These are phyloP conservation scores for Starmerella bombi DNA, from an alignment of 805 yeast genomes.

Conservation along the genomic window DNA sequence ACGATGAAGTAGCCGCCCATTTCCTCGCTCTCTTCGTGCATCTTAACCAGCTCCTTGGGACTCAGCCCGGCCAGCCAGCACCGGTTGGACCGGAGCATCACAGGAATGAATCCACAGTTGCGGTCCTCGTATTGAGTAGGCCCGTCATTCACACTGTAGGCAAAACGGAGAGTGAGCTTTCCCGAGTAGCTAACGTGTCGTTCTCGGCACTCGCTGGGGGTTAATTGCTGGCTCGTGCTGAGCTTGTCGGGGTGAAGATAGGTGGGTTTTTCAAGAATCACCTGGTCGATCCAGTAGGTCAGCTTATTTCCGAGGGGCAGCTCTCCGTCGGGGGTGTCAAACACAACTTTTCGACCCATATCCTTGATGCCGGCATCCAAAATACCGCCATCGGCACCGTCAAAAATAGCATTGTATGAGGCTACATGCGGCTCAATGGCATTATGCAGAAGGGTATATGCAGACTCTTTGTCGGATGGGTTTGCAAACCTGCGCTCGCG, in stretches of 20 bases:
- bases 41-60: constrained; percentile 65
- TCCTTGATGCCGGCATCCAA: constrained; percentile 76
- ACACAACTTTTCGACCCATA: constrained; percentile 73
- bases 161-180: constrained; percentile 59
- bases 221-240: constrained; percentile 62
- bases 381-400: constrained; percentile 74
- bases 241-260: constrained; percentile 59
- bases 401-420: constrained; percentile 88
- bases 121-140: constrained; percentile 66
- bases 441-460: constrained; percentile 67
- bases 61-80: constrained; percentile 79
- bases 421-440: constrained; percentile 94
- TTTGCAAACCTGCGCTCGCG: constrained; percentile 72
- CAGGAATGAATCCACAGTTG: constrained; percentile 83
- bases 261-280: constrained; percentile 75
- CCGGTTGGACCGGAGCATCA: constrained; percentile 82
- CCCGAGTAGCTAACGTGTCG: constrained; percentile 74
- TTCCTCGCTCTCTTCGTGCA: constrained; percentile 87
- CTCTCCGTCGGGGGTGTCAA: constrained; percentile 58
- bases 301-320: constrained; percentile 71
- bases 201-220: constrained; percentile 83
- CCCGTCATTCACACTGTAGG: constrained; percentile 81
- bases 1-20: constrained; percentile 92
- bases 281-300: constrained; percentile 70
- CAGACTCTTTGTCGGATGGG: constrained; percentile 79